These are phyloP conservation scores for Clausena lansium DNA, from an alignment of 345 rosid genomes.

Conservation along the genomic window DNA sequence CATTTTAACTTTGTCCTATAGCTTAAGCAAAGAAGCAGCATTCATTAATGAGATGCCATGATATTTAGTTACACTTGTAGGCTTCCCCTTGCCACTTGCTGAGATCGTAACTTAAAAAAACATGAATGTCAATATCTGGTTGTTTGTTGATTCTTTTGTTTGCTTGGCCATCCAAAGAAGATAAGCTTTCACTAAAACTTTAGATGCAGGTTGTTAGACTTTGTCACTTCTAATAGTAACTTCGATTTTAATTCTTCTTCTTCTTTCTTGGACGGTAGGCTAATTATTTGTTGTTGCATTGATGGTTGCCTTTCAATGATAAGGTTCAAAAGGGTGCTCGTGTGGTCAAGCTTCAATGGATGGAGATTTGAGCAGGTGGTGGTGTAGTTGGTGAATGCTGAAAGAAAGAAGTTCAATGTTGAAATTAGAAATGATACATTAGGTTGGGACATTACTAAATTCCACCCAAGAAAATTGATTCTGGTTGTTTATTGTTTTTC, in stretches of 20 bases:
- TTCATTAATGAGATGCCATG: neutral
- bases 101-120: neutral
- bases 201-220: neutral
- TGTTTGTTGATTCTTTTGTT: neutral
- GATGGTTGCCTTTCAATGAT: neutral
- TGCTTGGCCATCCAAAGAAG: neutral
- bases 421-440: neutral
- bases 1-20: neutral
- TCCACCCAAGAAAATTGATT: conserved; percentile 12
- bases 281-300: neutral
- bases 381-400: conserved; percentile 7
- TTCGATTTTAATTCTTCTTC: neutral
- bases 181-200: neutral
- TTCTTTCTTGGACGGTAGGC: neutral
- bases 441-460: conserved; percentile 11
- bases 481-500: too few species aligned
- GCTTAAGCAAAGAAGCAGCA: neutral
- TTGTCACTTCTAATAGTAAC: neutral
- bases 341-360: neutral
- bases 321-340: too few species aligned
- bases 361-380: neutral
- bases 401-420: neutral
- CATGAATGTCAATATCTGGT: neutral
- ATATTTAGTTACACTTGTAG: neutral
- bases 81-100: neutral